Percentiles rank a stretch among this genome's conserved stretches.
phyloP scores from a whole-genome alignment of 2,329 filamentous ascomycete species.

The Aspergillus sp. region DNA sequence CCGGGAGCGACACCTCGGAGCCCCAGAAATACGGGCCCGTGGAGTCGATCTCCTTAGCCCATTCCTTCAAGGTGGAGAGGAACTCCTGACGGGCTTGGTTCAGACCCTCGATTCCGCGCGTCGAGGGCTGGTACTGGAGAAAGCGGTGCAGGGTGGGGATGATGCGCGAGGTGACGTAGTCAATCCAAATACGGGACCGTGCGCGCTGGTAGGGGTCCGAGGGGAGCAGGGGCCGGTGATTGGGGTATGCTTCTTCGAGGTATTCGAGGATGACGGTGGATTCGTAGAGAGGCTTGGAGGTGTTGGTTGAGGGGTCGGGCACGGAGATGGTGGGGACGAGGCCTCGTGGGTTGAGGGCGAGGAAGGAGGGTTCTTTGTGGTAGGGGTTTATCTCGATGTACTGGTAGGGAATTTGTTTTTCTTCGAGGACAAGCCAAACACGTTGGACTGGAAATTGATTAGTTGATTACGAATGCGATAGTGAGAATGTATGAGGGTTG shows the following conservation, averaged over 20 bases:
- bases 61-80: slow-evolving; percentile 58
- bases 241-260: slow-evolving; percentile 68
- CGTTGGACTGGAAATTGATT: slow-evolving; percentile 57
- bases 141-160: slow-evolving; percentile 70
- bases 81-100: slow-evolving; percentile 61
- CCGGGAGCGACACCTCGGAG: slow-evolving; percentile 63
- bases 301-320: slow-evolving; percentile 22
- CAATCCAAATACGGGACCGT: slow-evolving; percentile 69
- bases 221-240: slow-evolving; percentile 59
- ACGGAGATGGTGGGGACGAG: slow-evolving; percentile 68
- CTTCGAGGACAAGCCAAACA: slow-evolving; percentile 70
- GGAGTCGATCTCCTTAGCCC: slow-evolving; percentile 63
- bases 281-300: slow-evolving; percentile 66
- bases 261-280: slow-evolving; percentile 74
- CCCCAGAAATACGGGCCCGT: slow-evolving; percentile 70
- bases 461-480: slow-evolving; percentile 10
- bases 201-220: slow-evolving; percentile 65
- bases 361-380: slow-evolving; percentile 67
- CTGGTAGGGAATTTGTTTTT: slow-evolving; percentile 73
- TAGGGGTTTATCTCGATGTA: slow-evolving; percentile 80
- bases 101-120: slow-evolving; percentile 39
- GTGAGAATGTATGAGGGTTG: not conserved
- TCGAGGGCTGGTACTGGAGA: slow-evolving; percentile 49
- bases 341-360: slow-evolving; percentile 72
- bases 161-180: slow-evolving; percentile 68